Evolutionary conservation across 768 basidiomycete species (phyloP).

Genomic region (Leccinum subtestaceum): DNA sequence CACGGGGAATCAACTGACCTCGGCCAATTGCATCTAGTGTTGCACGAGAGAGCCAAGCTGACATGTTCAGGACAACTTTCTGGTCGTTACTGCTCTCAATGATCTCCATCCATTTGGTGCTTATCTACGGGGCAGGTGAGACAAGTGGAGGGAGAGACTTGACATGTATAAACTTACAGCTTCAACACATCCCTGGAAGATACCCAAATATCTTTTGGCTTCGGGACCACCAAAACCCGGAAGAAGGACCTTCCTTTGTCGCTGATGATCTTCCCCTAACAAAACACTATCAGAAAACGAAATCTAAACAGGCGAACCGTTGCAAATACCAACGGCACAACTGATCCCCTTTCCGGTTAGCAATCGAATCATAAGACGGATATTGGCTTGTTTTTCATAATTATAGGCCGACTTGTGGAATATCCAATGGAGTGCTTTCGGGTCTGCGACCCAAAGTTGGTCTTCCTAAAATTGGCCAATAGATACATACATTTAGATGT

Average conservation of each 20-base stretch:
- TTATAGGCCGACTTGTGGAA: slow-evolving; percentile 43
- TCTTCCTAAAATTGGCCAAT: slow-evolving; percentile 34
- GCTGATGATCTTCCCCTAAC: slow-evolving; percentile 43
- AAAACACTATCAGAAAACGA: not conserved
- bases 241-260: slow-evolving; percentile 53
- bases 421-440: slow-evolving; percentile 42
- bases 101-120: no score
- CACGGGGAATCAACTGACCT: slow-evolving; percentile 28
- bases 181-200: slow-evolving; percentile 31
- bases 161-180: no score
- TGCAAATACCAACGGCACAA: not conserved
- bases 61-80: not conserved
- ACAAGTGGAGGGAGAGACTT: no score
- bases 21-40: slow-evolving; percentile 40
- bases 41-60: not conserved
- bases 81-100: no score
- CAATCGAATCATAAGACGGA: slow-evolving; percentile 10
- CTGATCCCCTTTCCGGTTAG: not conserved
- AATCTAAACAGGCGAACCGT: not conserved
- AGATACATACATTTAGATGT: not conserved
- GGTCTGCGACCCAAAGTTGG: slow-evolving; percentile 45
- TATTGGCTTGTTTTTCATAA: slow-evolving; percentile 38
- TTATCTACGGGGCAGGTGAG: no score
- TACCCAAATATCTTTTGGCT: slow-evolving; percentile 46
- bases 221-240: slow-evolving; percentile 54